Percentiles rank a stretch among this genome's conserved stretches.
Evolutionary conservation across 306 rosid species (phyloP).

Genomic region (Hylodesmum podocarpum): DNA sequence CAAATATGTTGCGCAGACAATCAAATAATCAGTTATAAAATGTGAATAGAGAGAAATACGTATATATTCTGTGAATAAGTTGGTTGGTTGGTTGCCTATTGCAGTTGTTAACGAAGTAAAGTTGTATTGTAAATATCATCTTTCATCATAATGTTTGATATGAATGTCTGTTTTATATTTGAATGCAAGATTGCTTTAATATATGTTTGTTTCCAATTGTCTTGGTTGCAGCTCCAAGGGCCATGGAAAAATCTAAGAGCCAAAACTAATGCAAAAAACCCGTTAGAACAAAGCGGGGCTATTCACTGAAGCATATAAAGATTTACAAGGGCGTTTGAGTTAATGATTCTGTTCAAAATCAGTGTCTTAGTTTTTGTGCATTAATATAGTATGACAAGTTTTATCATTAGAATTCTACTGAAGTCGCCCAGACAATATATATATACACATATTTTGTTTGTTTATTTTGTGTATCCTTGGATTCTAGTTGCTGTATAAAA

Average conservation of each 20-base stretch:
- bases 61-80: too few species aligned
- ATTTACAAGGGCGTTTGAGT: slow-evolving; percentile 28
- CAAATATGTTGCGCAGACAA: too few species aligned
- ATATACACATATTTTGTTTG: slow-evolving; percentile 45
- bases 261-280: slow-evolving; percentile 48
- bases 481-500: slow-evolving; percentile 54
- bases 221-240: slow-evolving; percentile 83
- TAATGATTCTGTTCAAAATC: slow-evolving; percentile 37
- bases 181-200: slow-evolving; percentile 10
- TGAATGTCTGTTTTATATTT: background rate
- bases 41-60: too few species aligned
- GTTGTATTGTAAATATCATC: background rate
- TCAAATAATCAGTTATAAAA: too few species aligned
- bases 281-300: slow-evolving; percentile 25
- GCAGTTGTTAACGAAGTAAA: too few species aligned
- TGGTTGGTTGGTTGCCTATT: too few species aligned
- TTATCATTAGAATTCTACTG: slow-evolving; percentile 44
- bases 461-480: slow-evolving; percentile 37
- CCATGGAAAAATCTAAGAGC: slow-evolving; percentile 74
- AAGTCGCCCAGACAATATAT: slow-evolving; percentile 42
- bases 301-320: slow-evolving; percentile 38
- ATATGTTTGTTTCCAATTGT: background rate
- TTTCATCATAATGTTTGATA: background rate
- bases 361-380: slow-evolving; percentile 45
- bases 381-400: slow-evolving; percentile 45